Evolutionary conservation across 371 early-diverging fungal genomes (phyloP).

Genomic region (Mortierella sp.): DNA sequence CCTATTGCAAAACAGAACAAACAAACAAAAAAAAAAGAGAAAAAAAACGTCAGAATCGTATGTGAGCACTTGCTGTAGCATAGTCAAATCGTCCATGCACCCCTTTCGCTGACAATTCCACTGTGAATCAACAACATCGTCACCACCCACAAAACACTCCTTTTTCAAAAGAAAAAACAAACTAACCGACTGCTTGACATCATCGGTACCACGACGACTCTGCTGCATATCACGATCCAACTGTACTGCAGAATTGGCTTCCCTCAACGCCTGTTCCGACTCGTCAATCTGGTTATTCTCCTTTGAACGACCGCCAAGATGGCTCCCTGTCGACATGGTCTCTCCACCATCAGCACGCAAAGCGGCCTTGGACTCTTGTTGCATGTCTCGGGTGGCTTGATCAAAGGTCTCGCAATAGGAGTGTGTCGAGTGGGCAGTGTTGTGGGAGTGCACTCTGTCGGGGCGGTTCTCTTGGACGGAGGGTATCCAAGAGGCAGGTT

Average conservation of each 20-base stretch:
- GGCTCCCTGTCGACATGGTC: background rate
- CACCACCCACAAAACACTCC: too few species aligned
- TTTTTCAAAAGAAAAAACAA: too few species aligned
- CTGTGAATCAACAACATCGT: too few species aligned
- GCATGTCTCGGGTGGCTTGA: conserved; percentile 47
- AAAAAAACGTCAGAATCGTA: too few species aligned
- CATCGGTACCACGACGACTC: conserved; percentile 43
- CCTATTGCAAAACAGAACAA: background rate
- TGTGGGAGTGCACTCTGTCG: background rate
- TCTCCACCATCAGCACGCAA: background rate
- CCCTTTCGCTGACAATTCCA: too few species aligned
- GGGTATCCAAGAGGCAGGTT: background rate
- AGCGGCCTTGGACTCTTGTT: background rate
- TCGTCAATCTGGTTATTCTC: background rate
- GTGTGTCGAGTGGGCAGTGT: conserved; percentile 43
- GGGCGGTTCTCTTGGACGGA: conserved; percentile 1
- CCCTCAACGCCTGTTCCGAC: conserved; percentile 9
- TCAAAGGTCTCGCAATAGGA: conserved; percentile 52
- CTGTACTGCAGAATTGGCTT: conserved; percentile 44
- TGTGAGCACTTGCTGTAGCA: too few species aligned
- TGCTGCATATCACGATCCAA: conserved; percentile 45
- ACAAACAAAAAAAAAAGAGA: background rate
- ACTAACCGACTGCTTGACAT: conserved; percentile 25
- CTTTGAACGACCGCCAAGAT: background rate
- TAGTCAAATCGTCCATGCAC: too few species aligned